phyloP scores from a whole-genome alignment of 176 grass and related monocot genomes.

The Cenchrus purpureus region DNA sequence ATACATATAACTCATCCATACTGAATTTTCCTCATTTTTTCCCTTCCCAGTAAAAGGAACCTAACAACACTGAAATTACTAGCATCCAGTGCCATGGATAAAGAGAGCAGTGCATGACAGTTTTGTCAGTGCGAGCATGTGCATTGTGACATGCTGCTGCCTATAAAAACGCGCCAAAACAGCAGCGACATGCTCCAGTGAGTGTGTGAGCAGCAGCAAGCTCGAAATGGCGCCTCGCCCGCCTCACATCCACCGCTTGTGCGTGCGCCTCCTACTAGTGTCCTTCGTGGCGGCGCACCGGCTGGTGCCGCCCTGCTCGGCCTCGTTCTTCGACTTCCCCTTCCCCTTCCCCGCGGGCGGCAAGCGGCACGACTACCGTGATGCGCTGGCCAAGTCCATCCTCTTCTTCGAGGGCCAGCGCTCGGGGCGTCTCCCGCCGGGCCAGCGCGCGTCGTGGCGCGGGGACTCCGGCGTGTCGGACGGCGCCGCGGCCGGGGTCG shows the following conservation, averaged over 20 bases:
- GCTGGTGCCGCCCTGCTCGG: constrained; percentile 32
- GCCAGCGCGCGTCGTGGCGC: constrained; percentile 69
- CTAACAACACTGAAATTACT: not conserved
- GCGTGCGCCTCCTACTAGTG: constrained; percentile 43
- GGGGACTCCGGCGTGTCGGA: constrained; percentile 74
- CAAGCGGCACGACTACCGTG: constrained; percentile 67
- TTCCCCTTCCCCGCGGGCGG: not conserved
- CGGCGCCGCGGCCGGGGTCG: constrained; percentile 62
- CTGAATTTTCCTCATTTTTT: not conserved
- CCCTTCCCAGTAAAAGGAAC: not conserved
- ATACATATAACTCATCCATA: not conserved
- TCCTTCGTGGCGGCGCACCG: not conserved
- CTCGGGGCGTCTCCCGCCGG: constrained; percentile 62
- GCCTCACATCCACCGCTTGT: constrained; percentile 14
- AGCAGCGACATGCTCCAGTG: not conserved
- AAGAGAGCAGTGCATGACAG: not conserved
- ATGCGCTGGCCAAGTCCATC: constrained; percentile 84
- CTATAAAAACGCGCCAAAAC: constrained; percentile 50
- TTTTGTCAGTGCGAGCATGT: constrained; percentile 7
- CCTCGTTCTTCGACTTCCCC: constrained; percentile 3
- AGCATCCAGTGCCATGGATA: not conserved
- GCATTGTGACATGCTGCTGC: constrained; percentile 4
- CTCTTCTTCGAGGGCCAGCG: constrained; percentile 94
- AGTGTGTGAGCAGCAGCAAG: constrained; percentile 10
- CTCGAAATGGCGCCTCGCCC: constrained; percentile 35